Evolutionary conservation across 768 basidiomycete species (phyloP), one percentile per base, ranked within the genome.

Genomic region (Agaricus subrufescens): DNA sequence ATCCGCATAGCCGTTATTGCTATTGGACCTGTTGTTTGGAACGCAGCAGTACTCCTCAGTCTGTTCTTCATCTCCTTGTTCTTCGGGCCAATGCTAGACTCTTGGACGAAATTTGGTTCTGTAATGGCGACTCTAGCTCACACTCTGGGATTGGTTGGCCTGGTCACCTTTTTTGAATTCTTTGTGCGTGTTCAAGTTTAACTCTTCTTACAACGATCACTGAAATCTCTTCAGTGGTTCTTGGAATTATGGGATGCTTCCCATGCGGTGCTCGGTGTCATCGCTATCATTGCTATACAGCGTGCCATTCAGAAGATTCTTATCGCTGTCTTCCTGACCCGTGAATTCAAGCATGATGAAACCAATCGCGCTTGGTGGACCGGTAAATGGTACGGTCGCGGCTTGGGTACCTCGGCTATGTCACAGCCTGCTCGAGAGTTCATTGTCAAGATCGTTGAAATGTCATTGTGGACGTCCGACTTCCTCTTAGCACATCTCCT

Each of bases 281-380:
- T 98, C 60, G 80, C 91, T 39, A 87, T 95, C 57, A 83, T 97
- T 59, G 84, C 89, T 26, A 85, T 99, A 49, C 95, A 98, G 71
- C 83, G 97, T 46, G 87, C 91, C 38, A 82, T 98, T 63, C 90
- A 93, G 74, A 98, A 98, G 77, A 84, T 96, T 59, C 78, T 97
- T 53, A 98, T 98, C 60, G 82, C 94, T 4, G 88, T 94, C 46
- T 93, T 95, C 81, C 80, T 98, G 46, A 92, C 94, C 26, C 88
- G 97, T 66, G 97, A 99, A 72, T 96, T 89, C 79, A 98, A 98
- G 75, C 93, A 97, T 67, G 97, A 99, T 67, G 94, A 98, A 75
- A 95, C 92, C 27, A 98, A 98, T 75, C 82, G 91, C 58, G 95
- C 95, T 1, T 98, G 96, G 96, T 99, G 97, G 97, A 94, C 95